Conservation (phyloP, 1,284 basidiomycete genomes). For the Volvariella volvacea region DNA sequence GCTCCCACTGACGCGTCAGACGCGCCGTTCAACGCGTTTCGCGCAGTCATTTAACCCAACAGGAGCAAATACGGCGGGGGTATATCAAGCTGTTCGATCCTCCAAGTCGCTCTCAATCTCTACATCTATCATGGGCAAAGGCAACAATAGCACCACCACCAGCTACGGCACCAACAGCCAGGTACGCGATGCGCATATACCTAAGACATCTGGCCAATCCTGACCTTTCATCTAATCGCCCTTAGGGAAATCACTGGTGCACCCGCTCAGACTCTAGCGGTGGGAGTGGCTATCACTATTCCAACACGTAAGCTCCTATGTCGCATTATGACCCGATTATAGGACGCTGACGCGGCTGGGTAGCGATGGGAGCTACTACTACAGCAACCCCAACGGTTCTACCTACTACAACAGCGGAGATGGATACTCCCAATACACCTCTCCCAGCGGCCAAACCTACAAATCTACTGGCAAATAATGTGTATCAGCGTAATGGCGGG, state of each 20-base stretch:
- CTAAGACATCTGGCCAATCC: too few relatives aligned
- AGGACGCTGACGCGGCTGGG: background rate
- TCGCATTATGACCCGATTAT: background rate
- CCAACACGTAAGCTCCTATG: conserved; percentile 34
- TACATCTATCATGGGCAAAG: too few relatives aligned
- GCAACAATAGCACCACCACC: conserved; percentile 3
- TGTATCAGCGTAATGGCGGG: too few relatives aligned
- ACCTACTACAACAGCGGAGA: conserved; percentile 13
- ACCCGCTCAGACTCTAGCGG: conserved; percentile 35
- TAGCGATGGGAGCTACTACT: conserved; percentile 11
- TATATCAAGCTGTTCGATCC: too few relatives aligned
- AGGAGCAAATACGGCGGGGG: too few relatives aligned
- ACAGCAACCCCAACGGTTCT: conserved; percentile 14
- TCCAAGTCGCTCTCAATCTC: too few relatives aligned
- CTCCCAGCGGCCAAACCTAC: conserved; percentile 22
- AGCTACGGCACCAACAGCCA: conserved; percentile 5
- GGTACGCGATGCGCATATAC: too few relatives aligned
- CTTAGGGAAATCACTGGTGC: conserved; percentile 53
- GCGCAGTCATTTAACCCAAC: too few relatives aligned
- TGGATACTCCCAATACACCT: conserved; percentile 40
- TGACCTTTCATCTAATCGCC: too few relatives aligned
- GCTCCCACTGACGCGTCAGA: too few relatives aligned
- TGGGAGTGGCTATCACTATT: conserved; percentile 48
- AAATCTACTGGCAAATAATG: too few relatives aligned
- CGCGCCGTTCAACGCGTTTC: too few relatives aligned